Conservation (phyloP, 345 rosid species). For the Syzygium oleosum region DNA sequence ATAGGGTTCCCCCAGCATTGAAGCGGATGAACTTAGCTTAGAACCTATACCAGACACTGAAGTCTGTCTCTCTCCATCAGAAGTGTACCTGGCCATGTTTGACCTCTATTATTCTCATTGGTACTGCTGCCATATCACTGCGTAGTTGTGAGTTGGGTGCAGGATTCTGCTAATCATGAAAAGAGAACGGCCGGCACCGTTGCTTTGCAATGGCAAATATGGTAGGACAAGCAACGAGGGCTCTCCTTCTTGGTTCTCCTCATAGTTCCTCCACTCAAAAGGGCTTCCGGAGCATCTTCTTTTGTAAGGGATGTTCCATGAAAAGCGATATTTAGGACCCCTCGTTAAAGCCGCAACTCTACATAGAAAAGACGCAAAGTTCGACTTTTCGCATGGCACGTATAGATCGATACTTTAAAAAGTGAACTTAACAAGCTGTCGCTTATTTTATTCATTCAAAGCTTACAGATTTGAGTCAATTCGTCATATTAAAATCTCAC, state of each 20-base stretch:
- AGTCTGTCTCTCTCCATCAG: not conserved
- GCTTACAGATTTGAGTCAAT: not conserved
- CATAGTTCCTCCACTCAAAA: not conserved
- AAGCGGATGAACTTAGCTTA: not conserved
- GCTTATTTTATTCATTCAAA: not conserved
- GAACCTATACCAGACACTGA: not conserved
- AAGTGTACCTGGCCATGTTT: not conserved
- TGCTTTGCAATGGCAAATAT: not conserved
- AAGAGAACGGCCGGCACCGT: not conserved
- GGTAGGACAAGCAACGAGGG: not conserved
- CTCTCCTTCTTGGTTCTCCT: not conserved
- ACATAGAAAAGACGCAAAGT: not conserved
- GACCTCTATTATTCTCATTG: not conserved
- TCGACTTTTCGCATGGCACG: not conserved
- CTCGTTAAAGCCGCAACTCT: not conserved
- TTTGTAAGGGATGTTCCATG: not conserved
- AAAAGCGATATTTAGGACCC: not conserved
- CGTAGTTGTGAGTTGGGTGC: not conserved
- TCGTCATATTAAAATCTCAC: not conserved
- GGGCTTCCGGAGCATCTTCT: not conserved
- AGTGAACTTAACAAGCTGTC: not conserved
- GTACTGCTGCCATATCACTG: not conserved
- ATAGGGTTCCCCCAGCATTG: not conserved
- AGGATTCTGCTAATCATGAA: not conserved
- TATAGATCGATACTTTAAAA: not conserved